phyloP scores from a whole-genome alignment of 2,329 filamentous ascomycete genomes.

The Fonsecaea erecta region DNA sequence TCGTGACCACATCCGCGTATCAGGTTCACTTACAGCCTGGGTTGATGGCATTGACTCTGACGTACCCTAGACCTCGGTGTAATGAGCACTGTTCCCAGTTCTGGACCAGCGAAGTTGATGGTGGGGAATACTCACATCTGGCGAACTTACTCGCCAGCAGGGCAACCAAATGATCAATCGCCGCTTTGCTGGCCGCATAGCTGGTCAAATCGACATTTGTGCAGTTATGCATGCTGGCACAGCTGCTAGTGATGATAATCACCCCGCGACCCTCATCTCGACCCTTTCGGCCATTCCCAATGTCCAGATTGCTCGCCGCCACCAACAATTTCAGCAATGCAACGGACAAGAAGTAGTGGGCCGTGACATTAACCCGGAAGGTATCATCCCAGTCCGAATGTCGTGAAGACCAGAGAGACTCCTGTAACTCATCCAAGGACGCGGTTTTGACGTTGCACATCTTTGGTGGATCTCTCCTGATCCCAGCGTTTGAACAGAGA shows the following conservation, averaged over 20 bases:
- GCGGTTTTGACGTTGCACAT: conserved; percentile 53
- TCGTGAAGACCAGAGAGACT: conserved; percentile 54
- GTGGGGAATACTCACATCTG: conserved; percentile 26
- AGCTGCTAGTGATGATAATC: conserved; percentile 57
- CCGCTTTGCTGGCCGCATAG: conserved; percentile 58
- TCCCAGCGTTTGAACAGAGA: conserved; percentile 57
- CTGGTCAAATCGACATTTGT: conserved; percentile 60
- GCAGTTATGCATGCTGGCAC: conserved; percentile 58
- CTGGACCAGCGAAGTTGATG: neutral
- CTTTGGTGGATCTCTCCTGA: conserved; percentile 51
- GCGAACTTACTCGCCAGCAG: conserved; percentile 57
- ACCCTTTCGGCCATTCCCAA: conserved; percentile 40
- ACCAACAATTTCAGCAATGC: conserved; percentile 53
- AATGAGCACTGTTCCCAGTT: neutral
- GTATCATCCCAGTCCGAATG: conserved; percentile 53
- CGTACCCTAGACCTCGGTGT: conserved; percentile 43
- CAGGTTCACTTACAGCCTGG: conserved; percentile 47
- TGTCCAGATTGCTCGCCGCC: conserved; percentile 44
- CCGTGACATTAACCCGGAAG: conserved; percentile 56
- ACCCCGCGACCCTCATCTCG: conserved; percentile 52
- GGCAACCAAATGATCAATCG: conserved; percentile 57
- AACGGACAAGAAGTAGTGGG: conserved; percentile 57
- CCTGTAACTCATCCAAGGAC: conserved; percentile 50
- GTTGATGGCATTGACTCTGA: conserved; percentile 52
- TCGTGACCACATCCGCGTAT: neutral